Conservation (phyloP, 306 rosid genomes). For the Hylodesmum podocarpum region DNA sequence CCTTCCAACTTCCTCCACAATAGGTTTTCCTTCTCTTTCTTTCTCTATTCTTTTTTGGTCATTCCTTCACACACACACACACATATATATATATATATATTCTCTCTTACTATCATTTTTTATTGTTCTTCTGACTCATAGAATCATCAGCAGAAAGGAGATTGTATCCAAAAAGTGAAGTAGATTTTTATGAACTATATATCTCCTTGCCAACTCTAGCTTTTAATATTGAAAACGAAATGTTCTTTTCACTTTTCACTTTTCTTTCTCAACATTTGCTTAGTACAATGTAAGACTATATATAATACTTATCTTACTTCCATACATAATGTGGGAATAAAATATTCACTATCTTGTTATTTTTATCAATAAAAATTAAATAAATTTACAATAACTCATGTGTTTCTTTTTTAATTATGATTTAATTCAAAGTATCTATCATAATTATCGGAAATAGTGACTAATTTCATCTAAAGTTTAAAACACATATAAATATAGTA, state of each 20-base stretch:
- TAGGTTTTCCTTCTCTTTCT: not conserved
- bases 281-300: not conserved
- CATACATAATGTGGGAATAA: not conserved
- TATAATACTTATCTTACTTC: not conserved
- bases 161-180: conserved; percentile 24
- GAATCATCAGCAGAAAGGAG: conserved; percentile 15
- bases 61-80: too few species aligned
- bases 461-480: too few species aligned
- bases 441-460: too few species aligned
- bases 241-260: not conserved
- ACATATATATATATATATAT: too few species aligned
- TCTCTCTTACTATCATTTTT: conserved; percentile 5
- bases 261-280: not conserved
- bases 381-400: too few species aligned
- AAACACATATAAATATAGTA: too few species aligned
- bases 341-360: not conserved
- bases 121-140: conserved; percentile 17
- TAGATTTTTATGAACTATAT: conserved; percentile 1
- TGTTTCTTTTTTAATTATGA: too few species aligned
- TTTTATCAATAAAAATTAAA: too few species aligned
- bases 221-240: not conserved
- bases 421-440: too few species aligned
- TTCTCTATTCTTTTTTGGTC: not conserved
- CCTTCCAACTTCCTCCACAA: conserved; percentile 47
- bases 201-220: not conserved